Conservation (phyloP, 2,329 filamentous ascomycete species). For the Microsporum audouinii region DNA sequence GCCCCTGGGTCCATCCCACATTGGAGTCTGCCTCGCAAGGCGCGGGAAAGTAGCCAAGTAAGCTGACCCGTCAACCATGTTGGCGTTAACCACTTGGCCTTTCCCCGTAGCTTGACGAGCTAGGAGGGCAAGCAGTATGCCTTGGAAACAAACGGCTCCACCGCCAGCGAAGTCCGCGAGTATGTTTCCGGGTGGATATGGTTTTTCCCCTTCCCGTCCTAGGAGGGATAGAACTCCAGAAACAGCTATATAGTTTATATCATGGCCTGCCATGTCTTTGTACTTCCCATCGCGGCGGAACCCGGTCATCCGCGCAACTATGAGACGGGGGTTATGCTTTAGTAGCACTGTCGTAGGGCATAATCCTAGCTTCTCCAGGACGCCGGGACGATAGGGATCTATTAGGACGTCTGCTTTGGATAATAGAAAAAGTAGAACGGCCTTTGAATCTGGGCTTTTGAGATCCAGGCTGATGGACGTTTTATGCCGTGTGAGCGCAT, state of each 20-base stretch:
- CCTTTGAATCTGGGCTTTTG: constrained; percentile 53
- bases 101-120: constrained; percentile 51
- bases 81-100: constrained; percentile 86
- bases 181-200: constrained; percentile 71
- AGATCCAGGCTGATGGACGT: constrained; percentile 69
- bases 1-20: constrained; percentile 56
- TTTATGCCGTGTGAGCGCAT: constrained; percentile 72
- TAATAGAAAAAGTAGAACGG: constrained; percentile 56
- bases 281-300: constrained; percentile 83
- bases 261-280: constrained; percentile 78
- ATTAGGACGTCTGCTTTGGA: constrained; percentile 64
- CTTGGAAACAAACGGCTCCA: constrained; percentile 68
- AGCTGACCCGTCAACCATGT: constrained; percentile 85
- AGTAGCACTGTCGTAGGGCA: constrained; percentile 56
- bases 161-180: constrained; percentile 87
- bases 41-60: constrained; percentile 72
- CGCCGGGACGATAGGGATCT: constrained; percentile 84
- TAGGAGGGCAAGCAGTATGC: constrained; percentile 68
- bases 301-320: constrained; percentile 78
- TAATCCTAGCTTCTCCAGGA: constrained; percentile 73
- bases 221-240: constrained; percentile 68
- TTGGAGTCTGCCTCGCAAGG: constrained; percentile 49
- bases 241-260: constrained; percentile 93
- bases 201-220: constrained; percentile 56
- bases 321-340: constrained; percentile 57